phyloP scores from a whole-genome alignment of 495 filamentous ascomycete species.

The Aspergillus bridgeri region DNA sequence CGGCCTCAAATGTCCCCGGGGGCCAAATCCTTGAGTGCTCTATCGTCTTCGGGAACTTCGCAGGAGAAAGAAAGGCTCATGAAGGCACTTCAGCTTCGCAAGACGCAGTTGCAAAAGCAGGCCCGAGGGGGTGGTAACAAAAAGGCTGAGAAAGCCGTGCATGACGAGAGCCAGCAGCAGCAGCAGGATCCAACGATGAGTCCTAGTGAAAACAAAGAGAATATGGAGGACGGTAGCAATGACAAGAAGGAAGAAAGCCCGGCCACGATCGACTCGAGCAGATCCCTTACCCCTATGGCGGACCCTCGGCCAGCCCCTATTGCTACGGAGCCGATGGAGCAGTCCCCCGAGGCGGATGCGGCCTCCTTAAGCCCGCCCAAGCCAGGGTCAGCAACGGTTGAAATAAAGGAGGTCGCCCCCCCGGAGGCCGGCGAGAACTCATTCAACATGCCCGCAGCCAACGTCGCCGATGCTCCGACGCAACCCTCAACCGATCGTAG shows the following conservation, averaged over 20 bases:
- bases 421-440: too few species aligned
- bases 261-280: too few species aligned
- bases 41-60: slow-evolving; percentile 62
- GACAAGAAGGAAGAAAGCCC: slow-evolving; percentile 1
- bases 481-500: slow-evolving; percentile 7
- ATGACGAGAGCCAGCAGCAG: background rate
- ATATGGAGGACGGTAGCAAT: slow-evolving; percentile 19
- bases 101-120: slow-evolving; percentile 62
- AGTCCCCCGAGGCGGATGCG: background rate
- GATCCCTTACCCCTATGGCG: slow-evolving; percentile 5
- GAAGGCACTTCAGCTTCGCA: slow-evolving; percentile 88
- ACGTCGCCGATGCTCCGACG: slow-evolving; percentile 17
- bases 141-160: slow-evolving; percentile 19
- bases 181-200: slow-evolving; percentile 7
- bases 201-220: slow-evolving; percentile 33
- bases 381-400: too few species aligned
- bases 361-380: too few species aligned
- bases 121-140: slow-evolving; percentile 34
- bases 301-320: slow-evolving; percentile 7
- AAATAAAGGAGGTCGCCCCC: too few species aligned
- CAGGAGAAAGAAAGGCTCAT: slow-evolving; percentile 87
- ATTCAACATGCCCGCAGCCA: too few species aligned
- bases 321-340: slow-evolving; percentile 5
- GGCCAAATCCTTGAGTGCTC: slow-evolving; percentile 44
- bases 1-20: slow-evolving; percentile 52